A percentile compares a stretch with the other conserved stretches of the same genome.
phyloP scores from a whole-genome alignment of 2,329 filamentous ascomycete genomes.

The Eutypella sp. region DNA sequence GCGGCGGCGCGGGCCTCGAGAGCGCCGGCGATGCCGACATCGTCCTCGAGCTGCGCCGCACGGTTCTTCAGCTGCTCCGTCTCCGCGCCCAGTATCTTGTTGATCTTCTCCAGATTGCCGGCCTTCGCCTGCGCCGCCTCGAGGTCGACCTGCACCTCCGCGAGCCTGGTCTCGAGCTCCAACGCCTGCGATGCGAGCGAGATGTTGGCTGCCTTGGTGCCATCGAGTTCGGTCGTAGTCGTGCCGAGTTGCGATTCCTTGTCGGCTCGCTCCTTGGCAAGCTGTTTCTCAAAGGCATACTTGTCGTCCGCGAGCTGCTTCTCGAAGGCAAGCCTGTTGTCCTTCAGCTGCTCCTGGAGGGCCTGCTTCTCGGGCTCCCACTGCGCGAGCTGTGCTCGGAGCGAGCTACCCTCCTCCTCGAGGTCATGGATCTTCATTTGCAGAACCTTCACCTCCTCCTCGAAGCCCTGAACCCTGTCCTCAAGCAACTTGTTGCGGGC shows the following conservation, averaged over 20 bases:
- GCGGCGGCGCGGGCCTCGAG: constrained; percentile 4
- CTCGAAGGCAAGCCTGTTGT: constrained; percentile 9
- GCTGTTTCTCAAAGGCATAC: constrained; percentile 16
- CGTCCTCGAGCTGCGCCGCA: constrained; percentile 3
- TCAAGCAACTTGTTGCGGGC: constrained; percentile 22
- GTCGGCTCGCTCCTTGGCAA: constrained; percentile 17
- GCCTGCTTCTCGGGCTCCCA: constrained; percentile 8
- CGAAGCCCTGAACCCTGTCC: constrained; percentile 22
- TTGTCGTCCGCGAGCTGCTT: constrained; percentile 15
- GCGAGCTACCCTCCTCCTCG: constrained; percentile 12
- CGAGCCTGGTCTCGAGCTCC: constrained; percentile 16
- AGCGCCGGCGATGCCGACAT: too few species aligned
- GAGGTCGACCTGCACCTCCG: constrained; percentile 17
- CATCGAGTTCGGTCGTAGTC: constrained; percentile 20
- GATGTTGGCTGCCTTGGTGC: constrained; percentile 25
- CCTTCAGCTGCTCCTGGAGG: constrained; percentile 2
- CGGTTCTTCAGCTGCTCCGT: constrained; percentile 19
- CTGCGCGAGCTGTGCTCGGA: constrained; percentile 11
- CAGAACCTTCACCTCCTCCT: constrained; percentile 22
- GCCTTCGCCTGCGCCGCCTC: constrained; percentile 16
- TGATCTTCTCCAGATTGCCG: constrained; percentile 13
- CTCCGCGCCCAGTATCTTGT: constrained; percentile 18
- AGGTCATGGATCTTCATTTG: constrained; percentile 21
- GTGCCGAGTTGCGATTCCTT: constrained; percentile 21
- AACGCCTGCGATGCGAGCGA: constrained; percentile 21